These are phyloP conservation scores for Arthroderma sp. DNA, from an alignment of 2,329 filamentous ascomycete species.

Conservation along the genomic window DNA sequence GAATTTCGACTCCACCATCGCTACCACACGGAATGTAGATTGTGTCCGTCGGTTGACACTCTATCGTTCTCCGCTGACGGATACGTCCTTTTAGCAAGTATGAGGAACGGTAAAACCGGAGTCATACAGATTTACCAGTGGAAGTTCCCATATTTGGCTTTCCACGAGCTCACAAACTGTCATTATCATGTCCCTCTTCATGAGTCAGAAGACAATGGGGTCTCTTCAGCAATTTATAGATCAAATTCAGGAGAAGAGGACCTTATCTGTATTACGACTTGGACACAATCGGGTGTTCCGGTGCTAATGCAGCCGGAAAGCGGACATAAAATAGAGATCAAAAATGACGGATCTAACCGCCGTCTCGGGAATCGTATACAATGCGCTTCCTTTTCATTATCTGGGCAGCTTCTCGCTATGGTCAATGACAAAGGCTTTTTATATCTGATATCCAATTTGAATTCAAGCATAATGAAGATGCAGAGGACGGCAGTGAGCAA, in stretches of 20 bases:
- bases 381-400: constrained; percentile 27
- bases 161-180: constrained; percentile 24
- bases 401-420: constrained; percentile 26
- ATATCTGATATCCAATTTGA: constrained; percentile 27
- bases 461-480: constrained; percentile 27
- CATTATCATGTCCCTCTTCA: constrained; percentile 29
- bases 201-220: constrained; percentile 31
- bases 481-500: constrained; percentile 23
- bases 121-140: constrained; percentile 27
- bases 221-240: constrained; percentile 26
- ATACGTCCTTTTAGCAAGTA: constrained; percentile 27
- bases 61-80: constrained; percentile 31
- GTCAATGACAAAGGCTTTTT: constrained; percentile 31
- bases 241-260: constrained; percentile 22
- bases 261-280: constrained; percentile 29
- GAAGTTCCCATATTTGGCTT: constrained; percentile 26
- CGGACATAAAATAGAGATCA: constrained; percentile 25
- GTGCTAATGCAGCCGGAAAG: constrained; percentile 28
- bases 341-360: constrained; percentile 17
- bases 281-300: constrained; percentile 32
- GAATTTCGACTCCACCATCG: constrained; percentile 26
- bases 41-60: constrained; percentile 28
- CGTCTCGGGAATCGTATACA: constrained; percentile 30
- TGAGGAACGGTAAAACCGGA: constrained; percentile 23
- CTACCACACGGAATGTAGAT: constrained; percentile 23